Conservation (phyloP, 352 stramenopile species). For the Elongisporangium prolatum region DNA sequence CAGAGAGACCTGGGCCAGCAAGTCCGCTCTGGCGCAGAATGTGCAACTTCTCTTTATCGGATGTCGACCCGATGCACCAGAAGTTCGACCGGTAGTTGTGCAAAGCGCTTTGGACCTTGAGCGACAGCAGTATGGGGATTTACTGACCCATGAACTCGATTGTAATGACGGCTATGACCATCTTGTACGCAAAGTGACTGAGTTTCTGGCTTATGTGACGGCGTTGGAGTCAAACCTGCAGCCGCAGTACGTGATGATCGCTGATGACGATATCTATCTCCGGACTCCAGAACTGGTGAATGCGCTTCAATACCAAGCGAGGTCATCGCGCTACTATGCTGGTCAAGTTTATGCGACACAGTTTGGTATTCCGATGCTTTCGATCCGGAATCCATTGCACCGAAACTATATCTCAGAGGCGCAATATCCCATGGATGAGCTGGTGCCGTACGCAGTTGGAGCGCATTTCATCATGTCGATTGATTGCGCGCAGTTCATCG, state of each 20-base stretch:
- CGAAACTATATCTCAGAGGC: conserved; percentile 27
- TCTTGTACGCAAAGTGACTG: conserved; percentile 28
- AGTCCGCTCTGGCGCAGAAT: conserved; percentile 5
- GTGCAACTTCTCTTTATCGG: conserved; percentile 36
- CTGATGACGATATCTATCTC: conserved; percentile 55
- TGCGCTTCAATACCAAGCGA: conserved; percentile 7
- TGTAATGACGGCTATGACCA: conserved; percentile 34
- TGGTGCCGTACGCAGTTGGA: neutral
- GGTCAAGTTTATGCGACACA: conserved; percentile 19
- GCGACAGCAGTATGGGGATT: conserved; percentile 24
- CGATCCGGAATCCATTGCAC: conserved; percentile 20
- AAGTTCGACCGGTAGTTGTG: conserved; percentile 4
- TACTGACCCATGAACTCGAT: conserved; percentile 32
- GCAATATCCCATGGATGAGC: conserved; percentile 15
- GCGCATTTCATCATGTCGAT: neutral
- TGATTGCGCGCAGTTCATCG: conserved; percentile 1
- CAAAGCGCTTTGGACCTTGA: conserved; percentile 18
- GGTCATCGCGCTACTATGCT: conserved; percentile 10
- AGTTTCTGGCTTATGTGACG: conserved; percentile 25
- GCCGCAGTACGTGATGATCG: conserved; percentile 41
- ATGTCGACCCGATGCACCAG: conserved; percentile 10
- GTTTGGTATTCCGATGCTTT: conserved; percentile 12
- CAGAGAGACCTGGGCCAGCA: conserved; percentile 36
- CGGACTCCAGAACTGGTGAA: conserved; percentile 21
- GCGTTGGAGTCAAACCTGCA: conserved; percentile 1